Base-by-base conservation (phyloP, 1,284 basidiomycete species). In the Leccinum solheimii region DNA sequence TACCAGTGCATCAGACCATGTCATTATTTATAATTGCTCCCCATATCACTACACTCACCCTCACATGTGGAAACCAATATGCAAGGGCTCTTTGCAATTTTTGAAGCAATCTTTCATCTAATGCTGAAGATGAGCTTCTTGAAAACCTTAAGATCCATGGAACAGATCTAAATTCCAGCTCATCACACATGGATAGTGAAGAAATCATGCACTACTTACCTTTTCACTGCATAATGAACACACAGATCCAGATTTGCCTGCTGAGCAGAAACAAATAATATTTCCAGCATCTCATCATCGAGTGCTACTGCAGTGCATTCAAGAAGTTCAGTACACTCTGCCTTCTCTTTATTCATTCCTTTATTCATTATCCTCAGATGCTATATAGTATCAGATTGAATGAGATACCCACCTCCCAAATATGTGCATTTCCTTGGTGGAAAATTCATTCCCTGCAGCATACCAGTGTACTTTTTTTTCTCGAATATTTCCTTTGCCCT, bases 71-170 rank as follows among this genome's bases (percentile, higher is more conserved):
- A 45, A 19, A 45, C 43, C 43, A 43, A 2, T 0, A 6, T 16
- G 40, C 7, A 14, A 43, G n/a, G 4, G 1, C 3, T 5, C 2
- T 7, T 43, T 19, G 43, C 19, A 14, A 45, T 45, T 0, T 45
- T 10, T 19, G 16, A 10, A 45, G 9, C n/a, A 45, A n/a, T 45
- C 0, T 19, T 45, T 19, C 2, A 4, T 19, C 9, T 5, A 45
- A 19, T 36, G 43, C 19, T 45, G 16, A 45, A 8, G 0, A 19
- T 45, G 40, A 5, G 7, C n/a, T 43, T 8, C 4, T 27, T 27
- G 6, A 7, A 27, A 1, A 6, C 7, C 7, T 43, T 2, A 19
- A 19, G 0, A 5, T 19, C 5, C 1, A 0, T 8, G 0, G 0
- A 2, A 43, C 3, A 19, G 8, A 9, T 43, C 43, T 45, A 45